Evolutionary conservation across 495 filamentous ascomycete species (phyloP), one percentile per base, ranked within the genome.

Genomic region (Bacidia gigantensis): DNA sequence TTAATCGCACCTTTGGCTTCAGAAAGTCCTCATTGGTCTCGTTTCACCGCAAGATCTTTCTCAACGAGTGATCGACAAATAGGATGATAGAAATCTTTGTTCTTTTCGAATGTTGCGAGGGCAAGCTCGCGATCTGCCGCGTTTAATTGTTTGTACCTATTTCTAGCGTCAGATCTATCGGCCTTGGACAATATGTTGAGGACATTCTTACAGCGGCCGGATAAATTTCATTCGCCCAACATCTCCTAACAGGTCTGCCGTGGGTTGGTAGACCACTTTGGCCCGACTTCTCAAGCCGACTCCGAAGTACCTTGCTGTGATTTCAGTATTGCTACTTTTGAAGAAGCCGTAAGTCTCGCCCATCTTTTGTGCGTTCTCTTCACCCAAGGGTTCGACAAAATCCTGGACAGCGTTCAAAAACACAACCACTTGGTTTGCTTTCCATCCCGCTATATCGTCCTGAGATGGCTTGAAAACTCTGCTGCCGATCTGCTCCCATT

Each of bases 211-310:
- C 65, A 98, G 65, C 48, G 89, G 85, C 54, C 88, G 75, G 50
- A 95, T 88, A 65, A 90, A 96, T 75, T 98, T 98, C 90, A 98
- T 95, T 47, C 92, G 77, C 3, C 90, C 90, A 55, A 95, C 87
- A 14, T 73, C 73, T 2, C 86, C 83, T 35, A 96, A 70, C 14
- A 94, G 71, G 47, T 86, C 79, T 3, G 81, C 81, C 0, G 87
- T 77, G 0, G 81, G 79, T 38, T 77, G 63, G 56, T 88, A 83
- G 2, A 84, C 72, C 25, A 65, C 76, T 55, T 72, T 64, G 57
- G 84, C 83, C 45, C 78, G 78, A 2, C 88, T 81, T 58, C 76
- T 79, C 61, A 98, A 72, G 2, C 85, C 87, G 23, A 95, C 75
- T 49, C 76, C 72, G 55, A 84, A 81, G 64, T 85, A 95, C 1